phyloP scores from a whole-genome alignment of 495 filamentous ascomycete species.

The Xylaria longipes region DNA sequence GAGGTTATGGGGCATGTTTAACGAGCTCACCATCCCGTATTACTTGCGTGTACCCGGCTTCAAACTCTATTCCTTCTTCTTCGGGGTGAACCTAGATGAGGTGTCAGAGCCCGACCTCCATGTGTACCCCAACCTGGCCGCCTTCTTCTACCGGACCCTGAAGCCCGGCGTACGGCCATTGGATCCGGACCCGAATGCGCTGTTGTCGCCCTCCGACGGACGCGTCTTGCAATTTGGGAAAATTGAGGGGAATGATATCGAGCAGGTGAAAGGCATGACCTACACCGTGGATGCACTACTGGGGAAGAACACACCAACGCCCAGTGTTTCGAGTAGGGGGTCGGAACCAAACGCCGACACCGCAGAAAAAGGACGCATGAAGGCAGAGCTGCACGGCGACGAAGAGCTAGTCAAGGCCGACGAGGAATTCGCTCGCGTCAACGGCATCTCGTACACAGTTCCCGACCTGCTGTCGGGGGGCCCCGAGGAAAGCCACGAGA shows the following conservation, averaged over 20 bases:
- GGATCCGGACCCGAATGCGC: slow-evolving; percentile 75
- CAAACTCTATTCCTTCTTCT: slow-evolving; percentile 87
- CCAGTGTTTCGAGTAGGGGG: slow-evolving; percentile 44
- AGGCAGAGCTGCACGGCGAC: slow-evolving; percentile 44
- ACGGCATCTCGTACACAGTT: slow-evolving; percentile 95
- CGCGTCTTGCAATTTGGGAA: slow-evolving; percentile 88
- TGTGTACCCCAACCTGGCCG: slow-evolving; percentile 87
- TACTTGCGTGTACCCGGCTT: slow-evolving; percentile 94
- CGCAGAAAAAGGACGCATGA: slow-evolving; percentile 28
- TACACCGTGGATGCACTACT: slow-evolving; percentile 94
- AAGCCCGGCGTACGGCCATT: slow-evolving; percentile 91
- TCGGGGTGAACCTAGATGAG: slow-evolving; percentile 92
- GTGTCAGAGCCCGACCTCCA: slow-evolving; percentile 86
- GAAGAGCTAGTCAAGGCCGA: slow-evolving; percentile 75
- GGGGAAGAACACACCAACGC: slow-evolving; percentile 63
- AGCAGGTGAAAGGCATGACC: slow-evolving; percentile 98
- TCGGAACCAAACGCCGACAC: slow-evolving; percentile 28
- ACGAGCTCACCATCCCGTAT: slow-evolving; percentile 89
- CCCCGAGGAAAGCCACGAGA: slow-evolving; percentile 46
- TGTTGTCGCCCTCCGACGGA: slow-evolving; percentile 89
- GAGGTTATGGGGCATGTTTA: slow-evolving; percentile 92
- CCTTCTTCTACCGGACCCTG: slow-evolving; percentile 95
- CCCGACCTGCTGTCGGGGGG: slow-evolving; percentile 86
- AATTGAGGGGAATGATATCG: slow-evolving; percentile 92
- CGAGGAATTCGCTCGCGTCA: slow-evolving; percentile 92